phyloP scores from a whole-genome alignment of 371 early-diverging fungal genomes.

The Coemansia sp. region DNA sequence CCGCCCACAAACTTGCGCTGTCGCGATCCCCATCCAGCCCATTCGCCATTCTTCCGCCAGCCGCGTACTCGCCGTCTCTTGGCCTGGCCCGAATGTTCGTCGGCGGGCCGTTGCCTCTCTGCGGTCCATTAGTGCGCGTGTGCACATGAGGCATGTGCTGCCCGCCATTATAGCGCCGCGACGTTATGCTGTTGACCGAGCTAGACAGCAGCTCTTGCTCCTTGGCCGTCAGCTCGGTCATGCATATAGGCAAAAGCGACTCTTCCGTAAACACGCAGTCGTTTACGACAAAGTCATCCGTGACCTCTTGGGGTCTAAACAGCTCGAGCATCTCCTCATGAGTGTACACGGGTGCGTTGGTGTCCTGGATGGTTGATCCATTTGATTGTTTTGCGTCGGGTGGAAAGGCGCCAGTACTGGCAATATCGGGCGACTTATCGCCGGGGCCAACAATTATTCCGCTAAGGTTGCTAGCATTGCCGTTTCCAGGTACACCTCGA shows the following conservation, averaged over 20 bases:
- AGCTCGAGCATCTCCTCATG: slow-evolving; percentile 78
- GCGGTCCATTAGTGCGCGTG: slow-evolving; percentile 22
- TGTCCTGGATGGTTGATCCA: background rate
- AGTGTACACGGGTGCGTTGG: slow-evolving; percentile 61
- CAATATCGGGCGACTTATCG: slow-evolving; percentile 29
- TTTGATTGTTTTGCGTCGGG: background rate
- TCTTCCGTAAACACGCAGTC: slow-evolving; percentile 70
- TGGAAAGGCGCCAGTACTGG: slow-evolving; percentile 2
- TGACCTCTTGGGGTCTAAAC: slow-evolving; percentile 62
- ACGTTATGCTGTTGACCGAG: slow-evolving; percentile 37
- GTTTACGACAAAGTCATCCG: slow-evolving; percentile 69
- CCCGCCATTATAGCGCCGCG: slow-evolving; percentile 36
- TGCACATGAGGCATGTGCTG: slow-evolving; percentile 21
- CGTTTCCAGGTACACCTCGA: slow-evolving; percentile 7
- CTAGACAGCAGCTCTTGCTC: slow-evolving; percentile 64
- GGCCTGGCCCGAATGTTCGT: slow-evolving; percentile 11
- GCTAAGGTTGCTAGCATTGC: slow-evolving; percentile 1
- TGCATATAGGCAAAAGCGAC: slow-evolving; percentile 63
- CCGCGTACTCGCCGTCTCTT: slow-evolving; percentile 7
- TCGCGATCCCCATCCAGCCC: slow-evolving; percentile 21
- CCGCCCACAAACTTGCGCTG: slow-evolving; percentile 35
- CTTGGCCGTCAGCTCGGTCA: slow-evolving; percentile 60
- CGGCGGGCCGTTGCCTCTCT: slow-evolving; percentile 13
- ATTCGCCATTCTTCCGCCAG: background rate
- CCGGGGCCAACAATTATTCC: slow-evolving; percentile 21